Evolutionary conservation across 1,284 basidiomycete species (phyloP).

Genomic region (Sphagnurus paluster): DNA sequence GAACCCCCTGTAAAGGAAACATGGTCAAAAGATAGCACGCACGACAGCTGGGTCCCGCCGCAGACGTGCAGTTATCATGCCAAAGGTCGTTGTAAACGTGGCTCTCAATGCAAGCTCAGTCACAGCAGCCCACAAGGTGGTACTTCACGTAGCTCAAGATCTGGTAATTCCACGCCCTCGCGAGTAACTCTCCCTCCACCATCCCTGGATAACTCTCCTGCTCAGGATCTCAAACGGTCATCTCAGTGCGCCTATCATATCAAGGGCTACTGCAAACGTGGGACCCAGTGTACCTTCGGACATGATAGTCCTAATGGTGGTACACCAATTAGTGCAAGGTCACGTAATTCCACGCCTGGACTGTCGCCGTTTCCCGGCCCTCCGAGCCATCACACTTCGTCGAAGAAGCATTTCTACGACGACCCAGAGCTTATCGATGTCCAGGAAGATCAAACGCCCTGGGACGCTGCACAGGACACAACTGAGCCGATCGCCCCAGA

Average conservation of each 20-base stretch:
- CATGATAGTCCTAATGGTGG: too few species aligned
- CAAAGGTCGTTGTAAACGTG: constrained; percentile 33
- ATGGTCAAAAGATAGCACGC: too few species aligned
- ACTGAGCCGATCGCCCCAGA: not conserved
- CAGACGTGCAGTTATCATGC: constrained; percentile 29
- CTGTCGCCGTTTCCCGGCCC: too few species aligned
- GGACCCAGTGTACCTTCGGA: too few species aligned
- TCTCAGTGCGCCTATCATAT: too few species aligned
- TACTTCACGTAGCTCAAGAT: not conserved
- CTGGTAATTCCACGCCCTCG: not conserved
- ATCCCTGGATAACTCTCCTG: too few species aligned
- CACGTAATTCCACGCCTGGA: too few species aligned
- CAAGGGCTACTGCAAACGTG: too few species aligned
- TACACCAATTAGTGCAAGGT: too few species aligned
- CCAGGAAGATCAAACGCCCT: not conserved
- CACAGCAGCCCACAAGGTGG: constrained; percentile 1
- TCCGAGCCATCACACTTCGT: not conserved
- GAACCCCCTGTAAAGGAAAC: not conserved
- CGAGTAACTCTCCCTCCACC: not conserved
- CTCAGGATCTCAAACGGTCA: too few species aligned
- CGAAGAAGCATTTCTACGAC: not conserved
- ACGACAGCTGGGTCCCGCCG: constrained; percentile 12
- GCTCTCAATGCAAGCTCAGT: constrained; percentile 15
- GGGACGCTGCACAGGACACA: not conserved
- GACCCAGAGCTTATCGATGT: not conserved